Conservation (phyloP, 768 basidiomycete species). For the Filobasidium wieringae region DNA sequence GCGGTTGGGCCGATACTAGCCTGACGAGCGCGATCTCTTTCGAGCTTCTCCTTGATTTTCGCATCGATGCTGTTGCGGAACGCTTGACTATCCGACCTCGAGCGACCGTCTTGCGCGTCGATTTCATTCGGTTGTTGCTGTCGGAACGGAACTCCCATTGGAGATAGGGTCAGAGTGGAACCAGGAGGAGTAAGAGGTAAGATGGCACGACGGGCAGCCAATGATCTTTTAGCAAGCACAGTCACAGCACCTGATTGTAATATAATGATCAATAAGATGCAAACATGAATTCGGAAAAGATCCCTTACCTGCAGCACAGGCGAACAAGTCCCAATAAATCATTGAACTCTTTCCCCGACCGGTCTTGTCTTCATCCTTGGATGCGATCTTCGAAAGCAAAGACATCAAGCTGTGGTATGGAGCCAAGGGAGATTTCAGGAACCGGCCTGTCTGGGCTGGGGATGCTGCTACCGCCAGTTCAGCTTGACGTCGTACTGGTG, state of each 20-base stretch:
- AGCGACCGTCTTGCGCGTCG: not conserved
- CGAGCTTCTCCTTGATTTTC: not conserved
- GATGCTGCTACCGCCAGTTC: not conserved
- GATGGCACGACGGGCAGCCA: not conserved
- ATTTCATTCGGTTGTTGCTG: not conserved
- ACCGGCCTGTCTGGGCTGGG: slow-evolving; percentile 16
- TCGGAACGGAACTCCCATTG: not conserved
- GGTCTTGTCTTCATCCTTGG: slow-evolving; percentile 9
- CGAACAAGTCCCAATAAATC: slow-evolving; percentile 27
- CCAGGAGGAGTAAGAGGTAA: not conserved
- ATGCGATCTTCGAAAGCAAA: slow-evolving; percentile 24
- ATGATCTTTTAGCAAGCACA: not conserved
- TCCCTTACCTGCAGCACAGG: not conserved
- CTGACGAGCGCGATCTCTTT: not conserved
- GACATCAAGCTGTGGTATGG: slow-evolving; percentile 27
- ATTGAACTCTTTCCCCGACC: slow-evolving; percentile 11
- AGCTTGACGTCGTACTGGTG: not conserved
- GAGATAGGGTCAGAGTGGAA: not conserved
- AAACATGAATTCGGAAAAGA: not conserved
- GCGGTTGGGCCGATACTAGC: not conserved
- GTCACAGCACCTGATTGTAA: not conserved
- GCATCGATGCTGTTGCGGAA: not conserved
- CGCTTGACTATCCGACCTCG: not conserved
- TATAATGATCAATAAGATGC: not conserved
- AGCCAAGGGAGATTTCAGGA: slow-evolving; percentile 30